These are phyloP conservation scores for Backusella westeae DNA, from an alignment of 192 early-diverging fungal genomes.

Conservation along the genomic window DNA sequence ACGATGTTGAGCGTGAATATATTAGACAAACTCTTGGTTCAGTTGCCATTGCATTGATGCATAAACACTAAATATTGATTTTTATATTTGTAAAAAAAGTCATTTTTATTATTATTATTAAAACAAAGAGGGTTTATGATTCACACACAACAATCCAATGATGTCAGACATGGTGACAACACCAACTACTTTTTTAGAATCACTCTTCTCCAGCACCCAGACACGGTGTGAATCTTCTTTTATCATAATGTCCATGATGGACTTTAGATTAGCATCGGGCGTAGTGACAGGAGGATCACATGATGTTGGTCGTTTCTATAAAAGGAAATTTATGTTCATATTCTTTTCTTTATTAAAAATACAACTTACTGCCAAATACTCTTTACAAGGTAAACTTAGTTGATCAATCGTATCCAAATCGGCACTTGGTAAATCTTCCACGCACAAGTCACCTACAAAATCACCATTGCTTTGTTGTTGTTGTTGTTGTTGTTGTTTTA, in stretches of 20 bases:
- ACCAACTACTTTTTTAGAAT: conserved; percentile 35
- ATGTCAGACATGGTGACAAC: conserved; percentile 62
- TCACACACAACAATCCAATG: conserved; percentile 27
- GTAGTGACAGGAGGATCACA: conserved; percentile 21
- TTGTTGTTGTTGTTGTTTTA: background rate
- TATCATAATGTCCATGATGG: conserved; percentile 39
- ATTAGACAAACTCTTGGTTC: conserved; percentile 75
- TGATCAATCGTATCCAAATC: conserved; percentile 39
- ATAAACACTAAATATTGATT: conserved; percentile 6
- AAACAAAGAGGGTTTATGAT: background rate
- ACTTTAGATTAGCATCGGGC: conserved; percentile 34
- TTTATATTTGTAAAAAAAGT: background rate
- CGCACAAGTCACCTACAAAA: conserved; percentile 45
- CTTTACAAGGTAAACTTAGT: conserved; percentile 43
- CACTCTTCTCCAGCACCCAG: conserved; percentile 48
- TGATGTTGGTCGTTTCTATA: conserved; percentile 3
- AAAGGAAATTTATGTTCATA: background rate
- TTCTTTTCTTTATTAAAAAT: background rate
- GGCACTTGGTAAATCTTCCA: conserved; percentile 53
- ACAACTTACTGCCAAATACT: conserved; percentile 50
- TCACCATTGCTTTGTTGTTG: conserved; percentile 25
- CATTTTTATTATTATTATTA: background rate
- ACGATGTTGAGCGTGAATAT: conserved; percentile 75
- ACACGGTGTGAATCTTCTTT: conserved; percentile 52
- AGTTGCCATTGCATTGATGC: conserved; percentile 53